Conservation (phyloP, 257 asterid genomes). For the Mitragyna speciosa region DNA sequence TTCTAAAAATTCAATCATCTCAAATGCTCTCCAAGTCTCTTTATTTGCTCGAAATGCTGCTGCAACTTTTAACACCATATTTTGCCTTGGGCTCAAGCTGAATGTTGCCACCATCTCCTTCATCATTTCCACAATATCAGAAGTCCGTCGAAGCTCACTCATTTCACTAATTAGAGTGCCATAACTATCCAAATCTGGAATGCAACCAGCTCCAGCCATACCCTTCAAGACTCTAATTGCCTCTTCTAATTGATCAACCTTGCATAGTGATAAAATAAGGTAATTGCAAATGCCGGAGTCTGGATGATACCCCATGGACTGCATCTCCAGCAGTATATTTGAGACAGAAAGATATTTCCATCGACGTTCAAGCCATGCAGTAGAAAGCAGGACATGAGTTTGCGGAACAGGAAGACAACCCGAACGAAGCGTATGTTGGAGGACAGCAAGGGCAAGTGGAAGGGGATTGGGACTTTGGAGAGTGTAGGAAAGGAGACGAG, state of each 20-base stretch:
- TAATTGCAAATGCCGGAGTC: conserved; percentile 75
- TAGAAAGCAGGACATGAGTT: conserved; percentile 57
- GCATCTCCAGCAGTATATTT: conserved; percentile 50
- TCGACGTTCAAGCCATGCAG: conserved; percentile 56
- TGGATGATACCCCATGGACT: conserved; percentile 58
- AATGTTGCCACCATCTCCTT: conserved; percentile 60
- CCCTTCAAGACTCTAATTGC: conserved; percentile 54
- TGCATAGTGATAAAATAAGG: conserved; percentile 71
- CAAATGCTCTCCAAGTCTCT: conserved; percentile 61
- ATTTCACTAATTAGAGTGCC: conserved; percentile 55
- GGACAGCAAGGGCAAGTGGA: conserved; percentile 60
- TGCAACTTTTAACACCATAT: conserved; percentile 48
- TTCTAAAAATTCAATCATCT: conserved; percentile 62
- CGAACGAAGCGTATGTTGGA: conserved; percentile 72
- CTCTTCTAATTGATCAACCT: conserved; percentile 53
- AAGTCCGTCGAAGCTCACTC: conserved; percentile 47
- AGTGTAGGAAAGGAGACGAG: conserved; percentile 56
- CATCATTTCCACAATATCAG: conserved; percentile 37
- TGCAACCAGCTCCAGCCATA: conserved; percentile 59
- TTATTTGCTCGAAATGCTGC: conserved; percentile 54
- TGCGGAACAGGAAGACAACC: conserved; percentile 71
- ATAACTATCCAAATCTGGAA: conserved; percentile 67
- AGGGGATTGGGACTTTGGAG: conserved; percentile 56
- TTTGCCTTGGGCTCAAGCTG: conserved; percentile 64
- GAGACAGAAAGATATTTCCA: conserved; percentile 30